Percentiles rank a stretch among this genome's conserved stretches.
These are phyloP conservation scores for Tubosaeta brunneosetosa DNA, from an alignment of 768 basidiomycete species.

Conservation along the genomic window DNA sequence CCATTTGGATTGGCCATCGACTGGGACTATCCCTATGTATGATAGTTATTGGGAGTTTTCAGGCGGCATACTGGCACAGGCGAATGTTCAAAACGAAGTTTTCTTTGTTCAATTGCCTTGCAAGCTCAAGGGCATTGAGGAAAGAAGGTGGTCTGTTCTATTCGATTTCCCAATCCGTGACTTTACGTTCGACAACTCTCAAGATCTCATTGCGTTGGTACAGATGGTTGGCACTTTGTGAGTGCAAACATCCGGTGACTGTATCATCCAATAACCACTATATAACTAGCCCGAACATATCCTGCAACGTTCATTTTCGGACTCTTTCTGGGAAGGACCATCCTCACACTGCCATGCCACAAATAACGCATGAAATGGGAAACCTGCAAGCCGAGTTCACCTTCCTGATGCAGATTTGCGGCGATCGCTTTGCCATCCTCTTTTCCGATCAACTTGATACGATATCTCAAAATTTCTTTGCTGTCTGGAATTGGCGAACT, in stretches of 20 bases:
- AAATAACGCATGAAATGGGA: conserved; percentile 11
- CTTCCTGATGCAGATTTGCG: conserved; percentile 32
- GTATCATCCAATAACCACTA: not conserved
- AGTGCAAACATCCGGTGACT: conserved; percentile 2
- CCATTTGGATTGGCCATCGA: conserved; percentile 18
- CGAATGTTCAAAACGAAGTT: conserved; percentile 15
- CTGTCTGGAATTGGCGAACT: conserved; percentile 35
- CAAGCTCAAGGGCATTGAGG: conserved; percentile 24
- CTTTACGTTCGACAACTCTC: conserved; percentile 34
- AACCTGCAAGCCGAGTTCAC: conserved; percentile 1
- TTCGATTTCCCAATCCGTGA: conserved; percentile 31
- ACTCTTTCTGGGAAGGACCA: conserved; percentile 29
- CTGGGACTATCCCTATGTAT: conserved; percentile 10
- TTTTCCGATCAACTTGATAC: conserved; percentile 10
- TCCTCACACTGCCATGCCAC: conserved; percentile 13
- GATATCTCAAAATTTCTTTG: conserved; percentile 11
- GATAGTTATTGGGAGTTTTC: conserved; percentile 32
- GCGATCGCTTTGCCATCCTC: conserved; percentile 28
- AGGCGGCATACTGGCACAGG: conserved; percentile 33
- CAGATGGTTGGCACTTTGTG: conserved; percentile 19
- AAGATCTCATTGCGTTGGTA: conserved; percentile 33
- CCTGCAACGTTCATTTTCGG: conserved; percentile 27
- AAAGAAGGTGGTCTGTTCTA: conserved; percentile 25
- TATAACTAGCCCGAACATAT: conserved; percentile 13
- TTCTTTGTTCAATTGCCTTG: conserved; percentile 29